A percentile compares a stretch with the other conserved stretches of the same genome.
Evolutionary conservation across 345 rosid genomes (phyloP).

Genomic region (Aquilaria malaccensis): DNA sequence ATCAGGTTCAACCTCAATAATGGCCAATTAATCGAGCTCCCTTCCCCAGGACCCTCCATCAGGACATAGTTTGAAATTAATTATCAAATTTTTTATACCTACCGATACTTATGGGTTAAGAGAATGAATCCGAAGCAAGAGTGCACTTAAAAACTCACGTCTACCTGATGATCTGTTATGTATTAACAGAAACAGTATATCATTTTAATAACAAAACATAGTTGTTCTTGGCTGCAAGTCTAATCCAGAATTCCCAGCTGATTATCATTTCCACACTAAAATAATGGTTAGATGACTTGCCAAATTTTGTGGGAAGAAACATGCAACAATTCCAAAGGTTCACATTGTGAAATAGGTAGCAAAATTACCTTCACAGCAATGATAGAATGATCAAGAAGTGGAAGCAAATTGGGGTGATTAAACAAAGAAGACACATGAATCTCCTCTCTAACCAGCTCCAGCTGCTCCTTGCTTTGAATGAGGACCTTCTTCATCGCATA

Average conservation of each 20-base stretch:
- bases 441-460: conserved; percentile 90
- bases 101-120: no score
- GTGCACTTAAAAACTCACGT: no score
- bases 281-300: background rate
- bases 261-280: background rate
- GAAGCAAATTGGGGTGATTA: conserved; percentile 85
- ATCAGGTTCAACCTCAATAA: no score
- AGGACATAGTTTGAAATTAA: no score
- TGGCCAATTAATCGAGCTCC: no score
- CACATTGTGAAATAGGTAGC: background rate
- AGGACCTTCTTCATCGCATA: conserved; percentile 98
- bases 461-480: conserved; percentile 78
- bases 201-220: no score
- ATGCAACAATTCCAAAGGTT: background rate
- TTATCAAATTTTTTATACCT: no score
- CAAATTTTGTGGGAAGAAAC: background rate
- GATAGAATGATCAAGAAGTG: conserved; percentile 93
- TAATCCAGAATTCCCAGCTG: background rate
- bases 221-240: no score
- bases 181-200: no score
- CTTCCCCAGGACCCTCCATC: no score
- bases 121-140: no score
- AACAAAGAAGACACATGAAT: conserved; percentile 86
- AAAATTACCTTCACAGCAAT: conserved; percentile 69
- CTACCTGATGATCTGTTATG: no score